Percentiles rank a stretch among this genome's conserved stretches.
phyloP scores from a whole-genome alignment of 202 grass and related monocot genomes.

The Brachypodium distachyon region DNA sequence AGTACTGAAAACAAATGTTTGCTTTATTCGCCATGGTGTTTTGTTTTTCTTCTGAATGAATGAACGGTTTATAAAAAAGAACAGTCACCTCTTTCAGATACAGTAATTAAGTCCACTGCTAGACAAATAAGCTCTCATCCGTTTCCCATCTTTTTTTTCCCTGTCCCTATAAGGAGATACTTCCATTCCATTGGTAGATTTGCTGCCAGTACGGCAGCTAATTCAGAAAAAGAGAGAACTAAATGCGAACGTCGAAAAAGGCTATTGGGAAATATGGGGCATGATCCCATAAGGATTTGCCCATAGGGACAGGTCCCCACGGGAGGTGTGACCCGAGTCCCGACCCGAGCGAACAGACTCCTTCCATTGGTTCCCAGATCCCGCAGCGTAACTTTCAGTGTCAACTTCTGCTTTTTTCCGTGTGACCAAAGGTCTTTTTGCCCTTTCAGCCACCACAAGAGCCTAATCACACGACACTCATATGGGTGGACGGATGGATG shows the following conservation, averaged over 20 bases:
- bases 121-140: background rate
- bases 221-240: constrained; percentile 12
- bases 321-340: constrained; percentile 2
- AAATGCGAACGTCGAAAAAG: constrained; percentile 9
- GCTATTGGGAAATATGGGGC: background rate
- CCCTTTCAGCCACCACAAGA: constrained; percentile 29
- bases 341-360: background rate
- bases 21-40: too few species aligned
- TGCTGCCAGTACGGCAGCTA: background rate
- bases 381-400: constrained; percentile 24
- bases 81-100: too few species aligned
- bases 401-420: constrained; percentile 36
- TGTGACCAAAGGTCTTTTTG: constrained; percentile 1
- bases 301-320: constrained; percentile 13
- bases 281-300: constrained; percentile 23
- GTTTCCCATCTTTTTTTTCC: background rate
- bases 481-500: background rate
- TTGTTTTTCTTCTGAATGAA: background rate
- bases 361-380: constrained; percentile 6
- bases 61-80: too few species aligned
- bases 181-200: background rate
- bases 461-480: background rate
- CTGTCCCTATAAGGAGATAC: background rate
- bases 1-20: too few species aligned
- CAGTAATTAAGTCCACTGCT: background rate